phyloP scores from a whole-genome alignment of 345 rosid species.

The Eucalyptus tenuipes region DNA sequence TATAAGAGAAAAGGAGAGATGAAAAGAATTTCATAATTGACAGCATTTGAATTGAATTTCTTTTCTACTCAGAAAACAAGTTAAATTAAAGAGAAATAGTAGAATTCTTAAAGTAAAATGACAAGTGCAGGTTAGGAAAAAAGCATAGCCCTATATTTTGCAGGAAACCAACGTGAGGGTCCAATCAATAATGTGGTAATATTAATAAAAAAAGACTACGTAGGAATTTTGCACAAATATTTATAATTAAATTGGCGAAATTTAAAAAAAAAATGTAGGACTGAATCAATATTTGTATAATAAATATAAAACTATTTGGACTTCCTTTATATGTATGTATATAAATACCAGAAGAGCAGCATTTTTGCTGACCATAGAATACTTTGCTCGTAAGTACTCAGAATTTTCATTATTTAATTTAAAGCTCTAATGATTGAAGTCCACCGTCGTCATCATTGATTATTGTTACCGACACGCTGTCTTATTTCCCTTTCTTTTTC shows the following conservation, averaged over 20 bases:
- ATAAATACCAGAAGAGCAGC: not conserved
- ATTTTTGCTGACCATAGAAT: not conserved
- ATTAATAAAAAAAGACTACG: not conserved
- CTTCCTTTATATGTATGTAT: no score
- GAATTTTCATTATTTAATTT: not conserved
- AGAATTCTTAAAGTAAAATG: not conserved
- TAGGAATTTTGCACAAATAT: not conserved
- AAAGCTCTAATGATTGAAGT: not conserved
- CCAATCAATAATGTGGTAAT: not conserved
- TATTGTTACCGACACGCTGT: not conserved
- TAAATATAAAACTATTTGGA: not conserved
- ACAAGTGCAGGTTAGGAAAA: not conserved
- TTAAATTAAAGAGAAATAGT: not conserved
- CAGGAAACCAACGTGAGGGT: not conserved
- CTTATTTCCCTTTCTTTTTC: not conserved
- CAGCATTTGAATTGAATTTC: not conserved
- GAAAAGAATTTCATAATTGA: not conserved
- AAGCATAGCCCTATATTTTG: not conserved
- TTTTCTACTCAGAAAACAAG: not conserved
- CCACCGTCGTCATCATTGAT: not conserved
- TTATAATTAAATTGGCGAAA: rapidly evolving
- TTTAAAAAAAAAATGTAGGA: rapidly evolving
- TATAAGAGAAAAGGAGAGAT: not conserved
- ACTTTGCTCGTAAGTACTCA: not conserved
- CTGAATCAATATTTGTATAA: rapidly evolving